phyloP scores from a whole-genome alignment of 495 filamentous ascomycete species.

The Aspergillus sparsus region DNA sequence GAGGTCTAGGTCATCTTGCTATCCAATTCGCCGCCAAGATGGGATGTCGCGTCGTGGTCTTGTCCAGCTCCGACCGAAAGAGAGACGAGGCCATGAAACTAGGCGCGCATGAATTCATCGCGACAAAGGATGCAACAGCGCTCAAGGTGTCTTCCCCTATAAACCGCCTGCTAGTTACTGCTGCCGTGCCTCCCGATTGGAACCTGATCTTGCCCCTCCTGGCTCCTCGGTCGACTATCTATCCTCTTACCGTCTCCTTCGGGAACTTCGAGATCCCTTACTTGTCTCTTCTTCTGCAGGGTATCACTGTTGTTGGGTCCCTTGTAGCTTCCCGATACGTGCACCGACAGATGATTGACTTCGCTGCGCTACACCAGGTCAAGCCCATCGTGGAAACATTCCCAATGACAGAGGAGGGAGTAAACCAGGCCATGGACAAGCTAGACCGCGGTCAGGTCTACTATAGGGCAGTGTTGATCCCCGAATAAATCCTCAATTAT shows the following conservation, averaged over 20 bases:
- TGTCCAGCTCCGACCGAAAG: constrained; percentile 19
- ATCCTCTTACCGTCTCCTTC: constrained; percentile 8
- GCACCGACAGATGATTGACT: constrained; percentile 16
- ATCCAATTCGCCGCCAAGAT: constrained; percentile 23
- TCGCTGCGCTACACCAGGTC: constrained; percentile 14
- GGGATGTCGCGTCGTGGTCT: constrained; percentile 22
- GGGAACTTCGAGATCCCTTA: constrained; percentile 20
- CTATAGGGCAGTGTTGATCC: constrained; percentile 17
- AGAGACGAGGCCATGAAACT: constrained; percentile 18
- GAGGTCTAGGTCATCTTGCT: constrained; percentile 22
- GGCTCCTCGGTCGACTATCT: constrained; percentile 6
- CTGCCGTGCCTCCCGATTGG: constrained; percentile 17
- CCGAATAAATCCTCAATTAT: neutral
- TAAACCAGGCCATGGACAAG: constrained; percentile 14
- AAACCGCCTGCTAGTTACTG: constrained; percentile 13
- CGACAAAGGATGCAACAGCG: constrained; percentile 13
- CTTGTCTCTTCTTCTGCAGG: constrained; percentile 11
- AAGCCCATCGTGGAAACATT: constrained; percentile 17
- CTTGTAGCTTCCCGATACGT: constrained; percentile 1
- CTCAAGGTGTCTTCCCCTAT: constrained; percentile 5
- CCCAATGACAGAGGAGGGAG: constrained; percentile 15
- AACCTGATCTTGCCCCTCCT: constrained; percentile 14
- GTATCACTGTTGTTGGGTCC: constrained; percentile 13
- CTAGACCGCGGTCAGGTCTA: constrained; percentile 16
- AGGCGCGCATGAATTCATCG: constrained; percentile 21